These are phyloP conservation scores for Helicostylum pulchrum DNA, from an alignment of 192 early-diverging fungal genomes.

Conservation along the genomic window DNA sequence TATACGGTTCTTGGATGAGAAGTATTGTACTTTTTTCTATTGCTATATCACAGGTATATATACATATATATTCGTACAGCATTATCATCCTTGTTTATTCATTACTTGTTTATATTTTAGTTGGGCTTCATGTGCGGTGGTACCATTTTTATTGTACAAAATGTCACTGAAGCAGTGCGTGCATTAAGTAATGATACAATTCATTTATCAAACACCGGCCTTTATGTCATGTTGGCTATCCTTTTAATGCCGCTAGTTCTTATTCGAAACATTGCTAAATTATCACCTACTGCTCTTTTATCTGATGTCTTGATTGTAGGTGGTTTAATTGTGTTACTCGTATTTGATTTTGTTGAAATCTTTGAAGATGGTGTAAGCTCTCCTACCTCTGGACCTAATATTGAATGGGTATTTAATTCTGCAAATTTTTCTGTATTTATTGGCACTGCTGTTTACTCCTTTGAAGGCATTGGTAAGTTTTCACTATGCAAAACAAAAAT, in stretches of 20 bases:
- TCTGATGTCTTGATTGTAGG: slow-evolving; percentile 86
- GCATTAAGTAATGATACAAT: slow-evolving; percentile 59
- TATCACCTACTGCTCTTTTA: slow-evolving; percentile 72
- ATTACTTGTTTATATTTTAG: slow-evolving; percentile 7
- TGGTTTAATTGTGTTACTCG: slow-evolving; percentile 73
- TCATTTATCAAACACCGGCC: slow-evolving; percentile 60
- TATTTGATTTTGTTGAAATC: slow-evolving; percentile 67
- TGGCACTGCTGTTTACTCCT: slow-evolving; percentile 88
- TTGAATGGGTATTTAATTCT: slow-evolving; percentile 55
- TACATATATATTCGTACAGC: not conserved
- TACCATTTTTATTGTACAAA: slow-evolving; percentile 86
- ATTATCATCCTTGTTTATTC: not conserved
- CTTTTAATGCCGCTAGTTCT: slow-evolving; percentile 79
- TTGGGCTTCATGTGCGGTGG: slow-evolving; percentile 45
- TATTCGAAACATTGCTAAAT: slow-evolving; percentile 80
- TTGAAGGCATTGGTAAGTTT: slow-evolving; percentile 83
- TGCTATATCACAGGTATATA: slow-evolving; percentile 63
- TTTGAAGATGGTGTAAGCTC: slow-evolving; percentile 36
- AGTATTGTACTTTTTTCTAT: slow-evolving; percentile 63
- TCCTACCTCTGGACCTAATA: slow-evolving; percentile 48
- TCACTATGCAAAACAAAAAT: not conserved
- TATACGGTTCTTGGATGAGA: slow-evolving; percentile 64
- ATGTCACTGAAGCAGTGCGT: slow-evolving; percentile 69
- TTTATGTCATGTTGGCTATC: slow-evolving; percentile 65
- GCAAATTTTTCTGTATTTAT: slow-evolving; percentile 72